phyloP scores from a whole-genome alignment of 805 yeast genomes.

The Naumovozyma dairenensis region DNA sequence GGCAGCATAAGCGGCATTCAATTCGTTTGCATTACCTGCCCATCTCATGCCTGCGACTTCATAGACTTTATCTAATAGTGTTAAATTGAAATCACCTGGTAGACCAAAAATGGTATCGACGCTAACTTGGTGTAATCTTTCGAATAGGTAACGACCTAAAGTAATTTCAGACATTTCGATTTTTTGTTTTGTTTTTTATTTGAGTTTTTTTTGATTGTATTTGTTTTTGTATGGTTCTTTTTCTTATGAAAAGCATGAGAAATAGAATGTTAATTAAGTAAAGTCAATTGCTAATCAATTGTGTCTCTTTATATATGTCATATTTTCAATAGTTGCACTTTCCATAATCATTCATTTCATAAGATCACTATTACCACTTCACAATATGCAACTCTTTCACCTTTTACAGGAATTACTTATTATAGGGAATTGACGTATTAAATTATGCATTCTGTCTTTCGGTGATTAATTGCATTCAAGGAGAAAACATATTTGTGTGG shows the following conservation, averaged over 20 bases:
- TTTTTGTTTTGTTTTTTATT: neutral
- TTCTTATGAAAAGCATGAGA: neutral
- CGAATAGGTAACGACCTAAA: conserved; percentile 60
- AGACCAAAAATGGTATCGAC: conserved; percentile 60
- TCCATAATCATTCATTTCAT: neutral
- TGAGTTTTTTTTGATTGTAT: conserved; percentile 13
- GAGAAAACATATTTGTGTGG: no score
- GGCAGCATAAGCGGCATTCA: conserved; percentile 69
- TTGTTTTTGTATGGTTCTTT: conserved; percentile 1
- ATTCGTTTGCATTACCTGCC: conserved; percentile 79
- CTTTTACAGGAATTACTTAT: no score
- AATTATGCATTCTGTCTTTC: no score
- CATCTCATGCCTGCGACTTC: conserved; percentile 61
- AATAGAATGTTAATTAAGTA: neutral
- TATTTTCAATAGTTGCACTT: neutral
- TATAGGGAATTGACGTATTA: no score
- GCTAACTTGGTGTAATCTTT: conserved; percentile 50
- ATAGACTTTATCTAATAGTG: conserved; percentile 52
- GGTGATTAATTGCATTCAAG: no score
- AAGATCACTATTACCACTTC: no score
- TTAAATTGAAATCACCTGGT: conserved; percentile 65
- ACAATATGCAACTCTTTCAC: no score
- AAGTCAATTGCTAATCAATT: no score
- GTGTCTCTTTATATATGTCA: neutral
- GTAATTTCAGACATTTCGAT: conserved; percentile 32